Evolutionary conservation across 345 rosid genomes (phyloP).

Genomic region (Syzygium aromaticum): DNA sequence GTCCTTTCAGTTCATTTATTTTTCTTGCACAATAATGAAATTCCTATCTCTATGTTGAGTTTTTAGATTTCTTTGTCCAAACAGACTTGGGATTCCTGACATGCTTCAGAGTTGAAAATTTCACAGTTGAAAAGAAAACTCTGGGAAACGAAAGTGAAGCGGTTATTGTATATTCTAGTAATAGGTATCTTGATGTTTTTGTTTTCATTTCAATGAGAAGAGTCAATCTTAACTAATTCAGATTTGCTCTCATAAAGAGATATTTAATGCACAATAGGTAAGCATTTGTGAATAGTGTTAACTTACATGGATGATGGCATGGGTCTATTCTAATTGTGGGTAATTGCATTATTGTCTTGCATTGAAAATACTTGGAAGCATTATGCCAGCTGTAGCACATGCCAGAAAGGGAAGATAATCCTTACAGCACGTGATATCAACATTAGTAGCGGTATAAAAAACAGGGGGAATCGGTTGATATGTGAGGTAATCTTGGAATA

Average conservation of each 20-base stretch:
- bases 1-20: background rate
- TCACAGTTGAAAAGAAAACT: background rate
- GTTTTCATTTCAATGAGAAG: background rate
- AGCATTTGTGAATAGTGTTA: background rate
- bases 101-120: background rate
- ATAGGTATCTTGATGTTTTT: background rate
- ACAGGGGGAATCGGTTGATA: background rate
- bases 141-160: background rate
- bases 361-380: background rate
- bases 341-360: background rate
- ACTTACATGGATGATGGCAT: background rate
- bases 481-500: background rate
- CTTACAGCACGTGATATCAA: background rate
- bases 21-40: background rate
- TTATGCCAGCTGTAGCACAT: background rate
- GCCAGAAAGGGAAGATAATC: background rate
- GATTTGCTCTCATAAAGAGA: background rate
- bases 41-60: background rate
- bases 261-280: background rate
- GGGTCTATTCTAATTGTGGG: background rate
- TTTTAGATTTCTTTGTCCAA: background rate
- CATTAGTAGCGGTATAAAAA: background rate
- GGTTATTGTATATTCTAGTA: background rate
- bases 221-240: background rate
- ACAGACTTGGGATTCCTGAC: background rate